These are phyloP conservation scores for Nigrospora sphaerica DNA, from an alignment of 2,329 filamentous ascomycete genomes.

Conservation along the genomic window DNA sequence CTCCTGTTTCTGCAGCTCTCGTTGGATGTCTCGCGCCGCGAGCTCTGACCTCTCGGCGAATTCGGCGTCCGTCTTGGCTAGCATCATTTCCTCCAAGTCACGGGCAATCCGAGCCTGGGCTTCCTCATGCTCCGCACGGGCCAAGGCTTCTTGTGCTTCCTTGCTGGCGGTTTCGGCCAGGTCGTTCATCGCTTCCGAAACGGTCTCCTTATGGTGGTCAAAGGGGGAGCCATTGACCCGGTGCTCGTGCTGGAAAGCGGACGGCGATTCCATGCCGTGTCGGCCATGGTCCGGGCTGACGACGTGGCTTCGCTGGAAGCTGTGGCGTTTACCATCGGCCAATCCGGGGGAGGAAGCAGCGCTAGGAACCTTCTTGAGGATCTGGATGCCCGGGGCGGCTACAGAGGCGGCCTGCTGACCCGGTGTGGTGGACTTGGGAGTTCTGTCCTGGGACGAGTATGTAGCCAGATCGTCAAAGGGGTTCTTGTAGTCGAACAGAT, in stretches of 20 bases:
- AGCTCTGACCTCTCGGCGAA: conserved; percentile 41
- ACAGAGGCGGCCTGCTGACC: conserved; percentile 17
- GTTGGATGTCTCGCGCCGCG: conserved; percentile 41
- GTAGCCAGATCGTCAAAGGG: conserved; percentile 33
- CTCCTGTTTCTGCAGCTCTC: conserved; percentile 47
- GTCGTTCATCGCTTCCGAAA: conserved; percentile 62
- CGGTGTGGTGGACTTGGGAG: conserved; percentile 30
- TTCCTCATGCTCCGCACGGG: conserved; percentile 44
- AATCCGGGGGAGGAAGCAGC: conserved; percentile 28
- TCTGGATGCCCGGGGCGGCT: conserved; percentile 33
- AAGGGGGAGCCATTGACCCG: conserved; percentile 5
- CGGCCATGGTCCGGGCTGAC: conserved; percentile 34
- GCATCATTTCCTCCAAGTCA: conserved; percentile 41
- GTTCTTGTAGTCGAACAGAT: conserved; percentile 28
- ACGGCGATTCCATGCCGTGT: conserved; percentile 21
- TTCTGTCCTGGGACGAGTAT: conserved; percentile 32
- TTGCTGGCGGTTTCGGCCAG: conserved; percentile 47
- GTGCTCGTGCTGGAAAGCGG: conserved; percentile 17
- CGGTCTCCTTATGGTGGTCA: conserved; percentile 51
- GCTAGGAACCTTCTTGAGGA: conserved; percentile 41
- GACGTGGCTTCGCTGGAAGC: conserved; percentile 34
- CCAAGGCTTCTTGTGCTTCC: conserved; percentile 59
- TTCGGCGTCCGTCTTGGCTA: conserved; percentile 45
- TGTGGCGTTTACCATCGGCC: conserved; percentile 31
- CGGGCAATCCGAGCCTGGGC: conserved; percentile 39